Evolutionary conservation across 2,329 filamentous ascomycete species (phyloP), one percentile per base, ranked within the genome.

Genomic region (Xylaria sp.): DNA sequence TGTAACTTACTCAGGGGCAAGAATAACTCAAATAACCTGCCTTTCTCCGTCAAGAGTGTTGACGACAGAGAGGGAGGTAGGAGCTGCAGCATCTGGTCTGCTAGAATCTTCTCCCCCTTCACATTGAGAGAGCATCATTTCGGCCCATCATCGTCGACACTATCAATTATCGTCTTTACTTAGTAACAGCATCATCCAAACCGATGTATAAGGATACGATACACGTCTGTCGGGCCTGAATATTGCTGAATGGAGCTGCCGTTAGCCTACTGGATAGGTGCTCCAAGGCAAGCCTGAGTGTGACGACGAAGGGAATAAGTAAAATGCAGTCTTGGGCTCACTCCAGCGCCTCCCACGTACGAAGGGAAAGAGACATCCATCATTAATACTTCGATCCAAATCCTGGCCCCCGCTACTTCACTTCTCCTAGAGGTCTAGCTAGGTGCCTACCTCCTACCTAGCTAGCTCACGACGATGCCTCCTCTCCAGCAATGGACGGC

Each of bases 401-500:
- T 39, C 14, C 17, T 53, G 30, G 63, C 54, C 34, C 39, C 30
- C 55, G 55, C 55, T 24, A 47, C 59, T 45, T 64, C 59, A 50
- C 36, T 19, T 27, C 24, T 27, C 4, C 24, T 4, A 27, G 24
- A 27, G 24, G 24, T 27, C 24, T 27, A 27, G 24, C 24, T 27
- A 27, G 24, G 30, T 50, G 39, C 24, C 51, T 32, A 11, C 45
- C 56, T 27, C 45, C 56, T 27, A 27, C 24, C 4, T 27, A 27
- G 24, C 24, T 34, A 48, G 17, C 48, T 61, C 51, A 54, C 47
- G n/a, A 58, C 32, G 64, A 75, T 75, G 73, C 70, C 74, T 71
- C 73, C 74, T 67, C 48, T 74, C 55, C 63, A 60, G 58, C 51
- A 57, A 54, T 50, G 47, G 36, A 55, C 61, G 19, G 61, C 55